Evolutionary conservation across 202 grass and related monocot species (phyloP), one percentile per base, ranked within the genome.

Genomic region (Schoenoplectus triqueter): DNA sequence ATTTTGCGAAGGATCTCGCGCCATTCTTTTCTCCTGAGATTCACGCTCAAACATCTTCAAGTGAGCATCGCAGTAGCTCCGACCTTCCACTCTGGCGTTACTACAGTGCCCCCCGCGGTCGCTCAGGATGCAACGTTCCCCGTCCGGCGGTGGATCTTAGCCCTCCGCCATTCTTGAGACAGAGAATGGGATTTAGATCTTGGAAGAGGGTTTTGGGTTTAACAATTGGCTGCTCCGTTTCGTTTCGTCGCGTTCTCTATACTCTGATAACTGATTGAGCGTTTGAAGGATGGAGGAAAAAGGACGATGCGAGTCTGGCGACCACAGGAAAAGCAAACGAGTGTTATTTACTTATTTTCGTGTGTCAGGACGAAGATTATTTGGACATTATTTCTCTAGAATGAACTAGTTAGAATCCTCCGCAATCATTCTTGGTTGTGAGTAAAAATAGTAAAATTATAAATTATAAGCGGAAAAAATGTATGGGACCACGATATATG

Each of bases 61-160:
- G 39, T 69, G 64, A 69, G 64, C 13, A 11, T 68, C 44, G 81
- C 81, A 83, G 17, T 68, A 83, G 45, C 47, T 83, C 21, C 9
- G 17, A 54, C 64, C 81, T 70, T 83, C 47, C 31, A 15, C 10
- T 40, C 64, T 69, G 17, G 45, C 19, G 13, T 69, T 83, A 21
- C 47, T 69, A 69, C 63, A 83, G 4, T 47, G 81, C 45, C 81
- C 45, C 10, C 6, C 1, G 10, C 81, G 20, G 10, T 20, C 14
- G 48, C 47, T 69, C 13, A 31, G 46, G 11, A 83, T 56, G 19
- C 81, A 83, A 11, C 81, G 45, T 7, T 83, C 65, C 50, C 18
- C 65, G 18, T 83, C 81, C 13, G 21, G 19, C 81, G 81, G 46
- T 0, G 47, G 18, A 40, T 2, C 8, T 14, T 19, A 7, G 9